phyloP scores from a whole-genome alignment of 176 grass and related monocot genomes.

The Hsuehochloa calcarea region DNA sequence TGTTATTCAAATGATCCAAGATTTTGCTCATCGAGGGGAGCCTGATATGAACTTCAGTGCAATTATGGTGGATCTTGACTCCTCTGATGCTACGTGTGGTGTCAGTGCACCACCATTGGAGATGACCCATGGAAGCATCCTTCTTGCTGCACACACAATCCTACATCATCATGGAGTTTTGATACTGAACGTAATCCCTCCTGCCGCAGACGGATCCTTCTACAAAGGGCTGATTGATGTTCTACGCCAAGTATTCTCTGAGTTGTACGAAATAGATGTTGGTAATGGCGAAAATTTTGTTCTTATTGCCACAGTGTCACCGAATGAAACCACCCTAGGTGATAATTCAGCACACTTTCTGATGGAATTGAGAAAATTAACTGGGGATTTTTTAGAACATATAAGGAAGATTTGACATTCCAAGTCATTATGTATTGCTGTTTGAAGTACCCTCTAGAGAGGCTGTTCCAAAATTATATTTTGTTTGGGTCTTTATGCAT shows the following conservation, averaged over 20 bases:
- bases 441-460: background rate
- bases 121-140: slow-evolving; percentile 42
- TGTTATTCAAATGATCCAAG: slow-evolving; percentile 60
- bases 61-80: slow-evolving; percentile 77
- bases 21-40: slow-evolving; percentile 14
- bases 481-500: background rate
- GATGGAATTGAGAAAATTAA: slow-evolving; percentile 41
- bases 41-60: slow-evolving; percentile 49
- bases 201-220: slow-evolving; percentile 51
- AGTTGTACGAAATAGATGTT: slow-evolving; percentile 75
- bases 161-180: slow-evolving; percentile 55
- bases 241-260: slow-evolving; percentile 51
- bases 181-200: slow-evolving; percentile 75
- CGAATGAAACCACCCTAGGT: background rate
- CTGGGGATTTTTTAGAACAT: slow-evolving; percentile 39
- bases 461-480: background rate
- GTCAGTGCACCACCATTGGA: slow-evolving; percentile 73
- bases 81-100: slow-evolving; percentile 57
- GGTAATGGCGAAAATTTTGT: slow-evolving; percentile 72
- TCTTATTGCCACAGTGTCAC: slow-evolving; percentile 50
- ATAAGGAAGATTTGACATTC: slow-evolving; percentile 46
- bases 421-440: background rate
- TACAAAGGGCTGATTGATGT: slow-evolving; percentile 53
- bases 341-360: slow-evolving; percentile 23
- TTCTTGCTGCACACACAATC: slow-evolving; percentile 45